A percentile compares a stretch with the other conserved stretches of the same genome.
Evolutionary conservation across 768 basidiomycete species (phyloP).

Genomic region (Leccinum rimulosum): DNA sequence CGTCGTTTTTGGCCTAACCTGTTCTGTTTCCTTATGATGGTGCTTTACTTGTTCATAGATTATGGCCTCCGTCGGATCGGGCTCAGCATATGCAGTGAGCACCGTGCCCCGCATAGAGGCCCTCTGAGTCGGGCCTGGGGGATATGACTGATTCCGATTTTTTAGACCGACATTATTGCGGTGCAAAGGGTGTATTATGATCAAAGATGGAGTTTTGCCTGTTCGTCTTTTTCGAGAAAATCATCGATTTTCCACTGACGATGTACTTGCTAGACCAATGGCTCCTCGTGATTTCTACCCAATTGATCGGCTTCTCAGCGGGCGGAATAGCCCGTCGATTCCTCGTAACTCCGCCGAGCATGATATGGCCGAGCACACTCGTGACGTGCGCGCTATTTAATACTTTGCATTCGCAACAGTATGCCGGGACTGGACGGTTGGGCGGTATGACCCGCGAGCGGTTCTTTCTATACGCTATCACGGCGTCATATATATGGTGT

Average conservation of each 20-base stretch:
- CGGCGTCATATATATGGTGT: constrained; percentile 61
- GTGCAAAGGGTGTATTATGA: constrained; percentile 73
- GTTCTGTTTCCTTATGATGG: neutral
- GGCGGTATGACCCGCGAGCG: constrained; percentile 70
- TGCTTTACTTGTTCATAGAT: constrained; percentile 27
- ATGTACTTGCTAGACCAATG: constrained; percentile 58
- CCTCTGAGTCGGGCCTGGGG: neutral
- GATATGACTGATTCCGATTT: neutral
- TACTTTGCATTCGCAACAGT: constrained; percentile 69
- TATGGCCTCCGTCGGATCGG: constrained; percentile 59
- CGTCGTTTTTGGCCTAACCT: constrained; percentile 28
- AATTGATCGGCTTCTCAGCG: constrained; percentile 81
- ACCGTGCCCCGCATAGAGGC: neutral
- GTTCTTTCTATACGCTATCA: constrained; percentile 70
- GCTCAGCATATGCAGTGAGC: constrained; percentile 56
- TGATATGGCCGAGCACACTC: constrained; percentile 78
- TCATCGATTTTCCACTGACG: constrained; percentile 3
- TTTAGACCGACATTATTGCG: constrained; percentile 65
- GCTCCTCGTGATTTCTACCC: constrained; percentile 74
- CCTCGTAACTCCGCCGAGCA: constrained; percentile 53
- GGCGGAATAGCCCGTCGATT: constrained; percentile 75
- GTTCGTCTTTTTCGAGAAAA: constrained; percentile 33
- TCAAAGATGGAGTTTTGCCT: constrained; percentile 59
- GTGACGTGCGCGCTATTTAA: constrained; percentile 77
- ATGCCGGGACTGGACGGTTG: constrained; percentile 58